Conservation (phyloP, 208 protist species). For the Crithidia fasciculata region DNA sequence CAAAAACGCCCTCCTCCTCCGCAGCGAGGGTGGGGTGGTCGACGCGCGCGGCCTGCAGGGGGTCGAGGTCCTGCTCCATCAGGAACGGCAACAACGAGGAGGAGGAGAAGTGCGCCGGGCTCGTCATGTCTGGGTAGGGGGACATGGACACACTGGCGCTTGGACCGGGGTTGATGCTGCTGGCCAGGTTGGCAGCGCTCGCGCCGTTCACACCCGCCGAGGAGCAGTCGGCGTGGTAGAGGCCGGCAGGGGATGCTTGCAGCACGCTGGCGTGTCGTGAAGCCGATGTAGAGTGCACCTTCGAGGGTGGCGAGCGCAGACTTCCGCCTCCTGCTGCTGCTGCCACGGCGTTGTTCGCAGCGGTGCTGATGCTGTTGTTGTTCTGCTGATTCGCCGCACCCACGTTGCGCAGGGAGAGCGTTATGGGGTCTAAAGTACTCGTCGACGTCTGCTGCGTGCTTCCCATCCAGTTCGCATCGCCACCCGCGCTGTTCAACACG, state of each 20-base stretch:
- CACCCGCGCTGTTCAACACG: background rate
- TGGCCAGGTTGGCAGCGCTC: background rate
- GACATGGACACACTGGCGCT: slow-evolving; percentile 2
- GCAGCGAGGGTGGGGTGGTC: slow-evolving; percentile 80
- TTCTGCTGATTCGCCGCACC: background rate
- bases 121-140: background rate
- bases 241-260: background rate
- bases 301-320: background rate
- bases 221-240: slow-evolving; percentile 8
- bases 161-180: background rate
- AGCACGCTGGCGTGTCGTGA: background rate
- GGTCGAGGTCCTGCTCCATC: slow-evolving; percentile 48
- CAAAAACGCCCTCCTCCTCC: slow-evolving; percentile 85
- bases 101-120: slow-evolving; percentile 14
- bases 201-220: background rate
- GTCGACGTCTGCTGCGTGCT: background rate
- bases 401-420: background rate
- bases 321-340: background rate
- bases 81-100: slow-evolving; percentile 31
- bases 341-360: background rate
- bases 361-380: background rate
- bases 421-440: background rate
- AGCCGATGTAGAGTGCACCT: background rate
- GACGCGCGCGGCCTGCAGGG: slow-evolving; percentile 53
- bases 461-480: background rate